Percentiles rank a stretch among this genome's conserved stretches.
Evolutionary conservation across 164 flowering plant genomes (phyloP).

Genomic region (Echeveria elegans): DNA sequence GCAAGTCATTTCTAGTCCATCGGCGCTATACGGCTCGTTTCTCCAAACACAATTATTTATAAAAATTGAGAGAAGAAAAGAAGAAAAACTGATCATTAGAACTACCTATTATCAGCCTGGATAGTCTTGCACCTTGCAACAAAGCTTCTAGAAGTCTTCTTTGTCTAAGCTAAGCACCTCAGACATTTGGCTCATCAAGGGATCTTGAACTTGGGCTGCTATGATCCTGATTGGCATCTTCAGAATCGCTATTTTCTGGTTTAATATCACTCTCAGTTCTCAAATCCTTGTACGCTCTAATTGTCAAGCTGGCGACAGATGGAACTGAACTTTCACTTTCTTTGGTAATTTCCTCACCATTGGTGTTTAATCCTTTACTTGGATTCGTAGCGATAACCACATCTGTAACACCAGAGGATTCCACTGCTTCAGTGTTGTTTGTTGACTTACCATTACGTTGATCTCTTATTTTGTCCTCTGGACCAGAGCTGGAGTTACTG

Average conservation of each 20-base stretch:
- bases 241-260: neutral
- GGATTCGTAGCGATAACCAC: neutral
- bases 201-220: neutral
- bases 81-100: neutral
- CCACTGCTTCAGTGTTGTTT: neutral
- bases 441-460: neutral
- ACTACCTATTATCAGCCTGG: conserved; percentile 5
- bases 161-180: neutral
- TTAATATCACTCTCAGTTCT: neutral
- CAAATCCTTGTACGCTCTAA: neutral
- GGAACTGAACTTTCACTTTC: neutral
- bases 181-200: neutral
- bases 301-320: neutral
- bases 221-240: neutral
- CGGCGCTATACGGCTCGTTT: neutral
- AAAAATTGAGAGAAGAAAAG: neutral
- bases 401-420: neutral
- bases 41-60: conserved; percentile 1
- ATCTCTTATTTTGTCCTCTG: neutral
- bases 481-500: neutral
- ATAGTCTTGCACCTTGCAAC: neutral
- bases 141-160: neutral
- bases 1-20: neutral
- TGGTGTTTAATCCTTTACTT: neutral
- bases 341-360: neutral